Percentiles rank a stretch among this genome's conserved stretches.
phyloP scores from a whole-genome alignment of 768 basidiomycete species.

The Neoboletus subvelutipes region DNA sequence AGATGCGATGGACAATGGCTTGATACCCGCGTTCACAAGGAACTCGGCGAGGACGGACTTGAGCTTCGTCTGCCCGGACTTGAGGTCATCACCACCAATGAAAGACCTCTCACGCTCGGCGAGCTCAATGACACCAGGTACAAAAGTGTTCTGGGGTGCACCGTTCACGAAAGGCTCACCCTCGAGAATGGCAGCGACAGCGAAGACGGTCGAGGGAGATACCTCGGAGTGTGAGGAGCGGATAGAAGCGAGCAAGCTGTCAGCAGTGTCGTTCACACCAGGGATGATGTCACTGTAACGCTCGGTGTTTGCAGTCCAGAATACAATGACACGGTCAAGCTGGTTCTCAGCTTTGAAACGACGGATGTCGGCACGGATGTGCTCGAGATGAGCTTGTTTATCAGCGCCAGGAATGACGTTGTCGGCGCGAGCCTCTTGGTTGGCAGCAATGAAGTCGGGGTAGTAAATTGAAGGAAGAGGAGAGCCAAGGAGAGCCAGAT shows the following conservation, averaged over 20 bases:
- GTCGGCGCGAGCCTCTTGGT: conserved; percentile 95
- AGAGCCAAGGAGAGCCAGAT: conserved; percentile 75
- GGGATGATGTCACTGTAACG: conserved; percentile 93
- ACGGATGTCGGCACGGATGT: conserved; percentile 91
- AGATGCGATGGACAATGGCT: conserved; percentile 93
- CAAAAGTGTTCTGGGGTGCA: conserved; percentile 98
- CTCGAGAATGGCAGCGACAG: conserved; percentile 93
- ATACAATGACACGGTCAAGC: conserved; percentile 87
- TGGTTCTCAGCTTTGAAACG: conserved; percentile 82
- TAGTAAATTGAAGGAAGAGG: conserved; percentile 97
- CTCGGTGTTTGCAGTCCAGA: conserved; percentile 99
- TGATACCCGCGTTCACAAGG: conserved; percentile 98
- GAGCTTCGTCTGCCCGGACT: conserved; percentile 97
- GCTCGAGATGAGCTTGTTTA: conserved; percentile 90
- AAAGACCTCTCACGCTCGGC: conserved; percentile 88
- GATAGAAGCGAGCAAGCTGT: conserved; percentile 81
- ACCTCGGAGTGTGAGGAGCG: conserved; percentile 85
- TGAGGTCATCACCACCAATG: conserved; percentile 97
- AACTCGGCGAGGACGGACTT: conserved; percentile 98
- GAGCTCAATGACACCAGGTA: conserved; percentile 90
- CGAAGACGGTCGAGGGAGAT: conserved; percentile 95
- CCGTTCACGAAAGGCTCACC: conserved; percentile 95
- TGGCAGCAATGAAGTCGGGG: conserved; percentile 96
- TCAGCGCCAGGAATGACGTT: conserved; percentile 83
- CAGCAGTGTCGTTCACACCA: conserved; percentile 93